A percentile compares a stretch with the other conserved stretches of the same genome.
Conservation (phyloP, 1,139 yeast genomes). For the Magnusiomyces ingens region DNA sequence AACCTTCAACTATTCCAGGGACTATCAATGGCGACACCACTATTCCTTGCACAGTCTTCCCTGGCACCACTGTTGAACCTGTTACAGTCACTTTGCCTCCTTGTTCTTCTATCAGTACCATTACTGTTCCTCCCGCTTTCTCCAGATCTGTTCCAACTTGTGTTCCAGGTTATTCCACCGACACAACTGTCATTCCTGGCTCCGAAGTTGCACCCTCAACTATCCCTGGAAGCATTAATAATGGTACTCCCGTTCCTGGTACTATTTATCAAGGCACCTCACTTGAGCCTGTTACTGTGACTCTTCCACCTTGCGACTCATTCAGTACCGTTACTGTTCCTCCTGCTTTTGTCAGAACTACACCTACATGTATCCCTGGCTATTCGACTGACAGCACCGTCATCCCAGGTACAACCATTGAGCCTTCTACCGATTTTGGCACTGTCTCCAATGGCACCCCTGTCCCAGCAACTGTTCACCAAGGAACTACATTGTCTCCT, state of each 20-base stretch:
- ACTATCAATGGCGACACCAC: neutral
- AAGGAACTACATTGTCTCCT: constrained; percentile 5
- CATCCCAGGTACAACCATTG: constrained; percentile 3
- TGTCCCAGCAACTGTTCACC: constrained; percentile 9
- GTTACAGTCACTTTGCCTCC: constrained; percentile 8
- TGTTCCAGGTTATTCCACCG: constrained; percentile 3
- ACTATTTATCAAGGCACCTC: constrained; percentile 9
- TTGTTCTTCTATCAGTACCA: constrained; percentile 1
- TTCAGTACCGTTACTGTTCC: constrained; percentile 8
- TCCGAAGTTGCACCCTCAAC: constrained; percentile 7
- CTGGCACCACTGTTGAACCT: constrained; percentile 5
- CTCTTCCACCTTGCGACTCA: constrained; percentile 5
- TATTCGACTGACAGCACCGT: neutral
- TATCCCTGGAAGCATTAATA: constrained; percentile 6
- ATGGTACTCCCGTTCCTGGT: constrained; percentile 8
- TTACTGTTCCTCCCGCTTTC: constrained; percentile 5
- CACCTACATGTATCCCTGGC: constrained; percentile 2
- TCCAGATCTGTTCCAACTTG: constrained; percentile 3
- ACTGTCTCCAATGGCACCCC: constrained; percentile 9
- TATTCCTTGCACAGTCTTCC: constrained; percentile 7
- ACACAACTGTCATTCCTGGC: constrained; percentile 7
- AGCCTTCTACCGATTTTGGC: constrained; percentile 3
- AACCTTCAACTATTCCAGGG: constrained; percentile 6
- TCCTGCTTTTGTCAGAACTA: neutral
- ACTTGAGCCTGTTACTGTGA: neutral